These are phyloP conservation scores for Trifolium pratense DNA, from an alignment of 306 rosid genomes.

Conservation along the genomic window DNA sequence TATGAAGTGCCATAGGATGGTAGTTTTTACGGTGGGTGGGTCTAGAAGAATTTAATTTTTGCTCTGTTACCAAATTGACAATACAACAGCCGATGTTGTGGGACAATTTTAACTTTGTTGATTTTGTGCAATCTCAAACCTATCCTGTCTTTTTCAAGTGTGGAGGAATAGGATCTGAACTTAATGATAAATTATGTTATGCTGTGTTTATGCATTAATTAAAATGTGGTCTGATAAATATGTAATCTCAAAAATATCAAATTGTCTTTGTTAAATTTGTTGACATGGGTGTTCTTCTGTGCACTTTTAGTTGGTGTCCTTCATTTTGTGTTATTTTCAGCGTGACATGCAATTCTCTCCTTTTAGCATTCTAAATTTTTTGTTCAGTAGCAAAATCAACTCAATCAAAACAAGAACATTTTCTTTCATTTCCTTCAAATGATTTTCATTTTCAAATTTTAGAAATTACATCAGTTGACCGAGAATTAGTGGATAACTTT, in stretches of 20 bases:
- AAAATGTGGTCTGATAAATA: not conserved
- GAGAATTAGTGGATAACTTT: not conserved
- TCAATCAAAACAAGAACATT: not conserved
- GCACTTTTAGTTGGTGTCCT: not conserved
- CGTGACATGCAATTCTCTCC: constrained; percentile 2
- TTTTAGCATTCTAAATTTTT: constrained; percentile 13
- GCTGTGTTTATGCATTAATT: not conserved
- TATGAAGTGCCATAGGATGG: constrained; percentile 11
- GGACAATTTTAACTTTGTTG: not conserved
- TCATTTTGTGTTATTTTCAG: constrained; percentile 20
- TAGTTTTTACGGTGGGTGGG: not conserved
- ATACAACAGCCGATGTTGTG: not conserved
- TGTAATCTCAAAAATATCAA: constrained; percentile 11
- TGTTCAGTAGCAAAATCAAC: not conserved
- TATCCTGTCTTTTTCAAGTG: constrained; percentile 14
- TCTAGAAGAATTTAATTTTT: not conserved
- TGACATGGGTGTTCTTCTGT: constrained; percentile 1
- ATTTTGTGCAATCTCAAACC: constrained; percentile 6
- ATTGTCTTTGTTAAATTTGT: constrained; percentile 13
- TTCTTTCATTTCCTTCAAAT: not conserved
- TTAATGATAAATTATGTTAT: constrained; percentile 4
- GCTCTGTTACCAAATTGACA: constrained; percentile 4
- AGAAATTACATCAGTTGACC: not conserved
- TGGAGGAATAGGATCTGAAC: constrained; percentile 5
- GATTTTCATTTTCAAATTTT: constrained; percentile 18